These are phyloP conservation scores for Inga leiocalycina DNA, from an alignment of 306 rosid species.

Conservation along the genomic window DNA sequence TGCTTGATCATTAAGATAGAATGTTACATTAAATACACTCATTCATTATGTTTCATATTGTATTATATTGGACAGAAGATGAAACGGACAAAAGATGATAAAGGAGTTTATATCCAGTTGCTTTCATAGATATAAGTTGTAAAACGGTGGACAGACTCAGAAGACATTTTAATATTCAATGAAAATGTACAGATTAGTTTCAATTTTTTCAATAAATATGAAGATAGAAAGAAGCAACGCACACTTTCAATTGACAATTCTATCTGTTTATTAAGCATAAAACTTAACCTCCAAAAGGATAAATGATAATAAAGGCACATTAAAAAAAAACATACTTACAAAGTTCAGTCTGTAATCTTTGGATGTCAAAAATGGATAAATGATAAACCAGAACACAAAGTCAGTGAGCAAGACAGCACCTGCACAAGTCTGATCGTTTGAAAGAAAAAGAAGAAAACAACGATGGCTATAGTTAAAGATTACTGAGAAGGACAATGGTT, in stretches of 20 bases:
- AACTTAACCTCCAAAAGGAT: not conserved
- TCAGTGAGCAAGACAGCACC: constrained; percentile 91
- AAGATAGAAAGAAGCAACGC: constrained; percentile 6
- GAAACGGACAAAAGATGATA: not conserved
- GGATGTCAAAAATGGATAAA: constrained; percentile 67
- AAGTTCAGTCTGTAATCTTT: constrained; percentile 56
- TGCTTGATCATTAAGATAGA: not conserved
- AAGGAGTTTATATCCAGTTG: not conserved
- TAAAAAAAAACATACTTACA: constrained; percentile 54
- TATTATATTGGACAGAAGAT: not conserved
- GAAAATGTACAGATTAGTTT: constrained; percentile 16
- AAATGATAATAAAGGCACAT: not conserved
- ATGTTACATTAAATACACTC: not conserved
- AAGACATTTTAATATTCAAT: not conserved
- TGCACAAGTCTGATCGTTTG: constrained; percentile 63
- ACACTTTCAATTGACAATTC: not conserved
- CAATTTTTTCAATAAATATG: not conserved
- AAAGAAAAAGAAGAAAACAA: constrained; percentile 14
- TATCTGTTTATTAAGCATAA: not conserved
- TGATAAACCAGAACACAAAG: constrained; percentile 72
- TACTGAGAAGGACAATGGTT: not conserved
- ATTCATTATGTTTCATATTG: not conserved
- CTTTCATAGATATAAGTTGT: constrained; percentile 18
- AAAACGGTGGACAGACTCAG: not conserved
- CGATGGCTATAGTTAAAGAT: not conserved